A percentile compares a stretch with the other conserved stretches of the same genome.
These are phyloP conservation scores for Infundibulicybe gibba DNA, from an alignment of 768 basidiomycete genomes.

Conservation along the genomic window DNA sequence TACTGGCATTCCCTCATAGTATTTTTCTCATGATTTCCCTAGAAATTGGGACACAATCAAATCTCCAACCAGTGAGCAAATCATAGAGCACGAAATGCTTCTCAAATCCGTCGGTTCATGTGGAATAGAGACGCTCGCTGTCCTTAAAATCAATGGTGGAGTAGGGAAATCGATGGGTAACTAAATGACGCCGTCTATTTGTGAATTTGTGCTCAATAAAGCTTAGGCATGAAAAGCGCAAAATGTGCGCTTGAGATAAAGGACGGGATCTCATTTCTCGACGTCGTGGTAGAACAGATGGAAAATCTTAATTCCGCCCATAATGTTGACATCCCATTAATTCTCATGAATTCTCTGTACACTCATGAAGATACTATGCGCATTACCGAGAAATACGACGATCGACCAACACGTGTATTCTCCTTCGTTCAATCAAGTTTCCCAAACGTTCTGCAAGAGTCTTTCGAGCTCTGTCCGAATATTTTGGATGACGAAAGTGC, in stretches of 20 bases:
- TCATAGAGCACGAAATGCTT: constrained; percentile 77
- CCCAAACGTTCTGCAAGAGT: constrained; percentile 89
- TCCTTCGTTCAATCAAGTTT: constrained; percentile 94
- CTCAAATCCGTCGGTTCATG: constrained; percentile 52
- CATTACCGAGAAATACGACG: constrained; percentile 95
- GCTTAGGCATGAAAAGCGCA: constrained; percentile 73
- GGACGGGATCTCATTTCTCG: constrained; percentile 97
- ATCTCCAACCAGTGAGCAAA: constrained; percentile 81
- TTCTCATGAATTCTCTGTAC: constrained; percentile 99
- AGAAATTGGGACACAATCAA: constrained; percentile 91
- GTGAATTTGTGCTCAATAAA: neutral
- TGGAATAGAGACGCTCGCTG: constrained; percentile 88
- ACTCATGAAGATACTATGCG: constrained; percentile 95
- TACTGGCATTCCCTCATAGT: constrained; percentile 4
- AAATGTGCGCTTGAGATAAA: constrained; percentile 95
- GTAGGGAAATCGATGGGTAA: constrained; percentile 86
- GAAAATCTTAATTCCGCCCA: constrained; percentile 88
- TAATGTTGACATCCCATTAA: constrained; percentile 87
- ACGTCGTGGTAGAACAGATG: constrained; percentile 90
- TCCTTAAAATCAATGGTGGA: constrained; percentile 94
- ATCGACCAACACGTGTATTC: constrained; percentile 90
- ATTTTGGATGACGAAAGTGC: constrained; percentile 81
- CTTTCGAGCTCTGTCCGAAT: constrained; percentile 81
- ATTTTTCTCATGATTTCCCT: constrained; percentile 7
- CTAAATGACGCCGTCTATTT: constrained; percentile 12